Conservation (phyloP, 176 grass and related monocot species). For the Juncus inflexus region DNA sequence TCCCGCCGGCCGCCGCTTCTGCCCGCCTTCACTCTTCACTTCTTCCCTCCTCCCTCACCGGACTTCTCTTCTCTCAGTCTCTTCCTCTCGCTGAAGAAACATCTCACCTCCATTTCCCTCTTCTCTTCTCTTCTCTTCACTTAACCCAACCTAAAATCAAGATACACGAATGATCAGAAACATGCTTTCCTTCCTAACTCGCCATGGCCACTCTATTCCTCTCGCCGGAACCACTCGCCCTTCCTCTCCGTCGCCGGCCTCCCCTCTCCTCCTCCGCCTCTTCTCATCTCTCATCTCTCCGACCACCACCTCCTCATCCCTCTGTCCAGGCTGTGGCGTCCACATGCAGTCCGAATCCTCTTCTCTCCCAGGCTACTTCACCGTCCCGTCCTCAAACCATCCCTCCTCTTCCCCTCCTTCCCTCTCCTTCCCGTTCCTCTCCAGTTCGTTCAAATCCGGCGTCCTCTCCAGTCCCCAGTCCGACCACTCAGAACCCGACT, state of each 20-base stretch:
- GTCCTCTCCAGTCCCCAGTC: slow-evolving; percentile 11
- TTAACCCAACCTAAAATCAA: too few species aligned
- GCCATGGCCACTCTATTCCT: slow-evolving; percentile 1
- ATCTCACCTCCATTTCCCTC: too few species aligned
- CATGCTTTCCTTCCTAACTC: slow-evolving; percentile 4
- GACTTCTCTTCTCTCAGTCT: too few species aligned
- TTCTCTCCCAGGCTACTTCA: slow-evolving; percentile 65
- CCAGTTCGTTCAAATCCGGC: slow-evolving; percentile 39
- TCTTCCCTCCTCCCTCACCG: too few species aligned
- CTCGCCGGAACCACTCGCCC: neutral
- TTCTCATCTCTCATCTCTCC: slow-evolving; percentile 7
- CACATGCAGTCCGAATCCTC: slow-evolving; percentile 54
- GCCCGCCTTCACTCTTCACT: too few species aligned
- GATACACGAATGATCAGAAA: neutral
- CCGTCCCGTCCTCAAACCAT: slow-evolving; percentile 39
- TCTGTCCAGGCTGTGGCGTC: slow-evolving; percentile 57
- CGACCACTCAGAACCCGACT: neutral
- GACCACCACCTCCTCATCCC: neutral
- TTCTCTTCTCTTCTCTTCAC: too few species aligned
- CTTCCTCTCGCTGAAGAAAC: too few species aligned
- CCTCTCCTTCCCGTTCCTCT: slow-evolving; percentile 40
- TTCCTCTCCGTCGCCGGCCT: neutral
- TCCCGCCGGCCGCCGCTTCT: too few species aligned
- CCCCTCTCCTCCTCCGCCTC: neutral
- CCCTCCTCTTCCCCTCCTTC: slow-evolving; percentile 39